Evolutionary conservation across 2,329 filamentous ascomycete species (phyloP), one percentile per base, ranked within the genome.

Genomic region (Aspergillus quadrilineatus): DNA sequence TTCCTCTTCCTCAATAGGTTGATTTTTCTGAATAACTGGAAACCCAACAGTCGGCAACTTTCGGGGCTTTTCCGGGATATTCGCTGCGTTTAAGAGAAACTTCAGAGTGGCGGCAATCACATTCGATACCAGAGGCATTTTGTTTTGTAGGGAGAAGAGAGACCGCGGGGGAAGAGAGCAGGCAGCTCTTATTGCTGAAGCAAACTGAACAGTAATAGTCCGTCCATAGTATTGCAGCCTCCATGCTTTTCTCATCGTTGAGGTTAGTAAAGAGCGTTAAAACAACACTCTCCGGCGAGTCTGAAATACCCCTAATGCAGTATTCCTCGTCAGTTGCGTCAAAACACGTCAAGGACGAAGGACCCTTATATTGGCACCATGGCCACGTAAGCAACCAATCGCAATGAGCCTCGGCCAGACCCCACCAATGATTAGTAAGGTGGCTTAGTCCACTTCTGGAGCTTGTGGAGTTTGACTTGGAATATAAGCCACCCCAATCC

Each of bases 1-100:
- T 43, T 66, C 60, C 54, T 69, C 63, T 50, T 69, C 66, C 56
- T 67, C 64, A n/a, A 61, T 49, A 10, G 50, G 56, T 14, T 41
- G 30, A 55, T 62, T 41, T 26, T 34, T 12, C 8, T 34, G 10
- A 36, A 56, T 15, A 43, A 34, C 37, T 12, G 32, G 32, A 29
- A 47, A 34, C 14, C 44, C n/a, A n/a, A 10, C 12, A 6, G 36
- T 37, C 5, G 36, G 36, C 12, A 37, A n/a, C 12, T 10, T 37
- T 37, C 36, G 36, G n/a, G 36, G 36, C 36, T 37, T 37, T 37
- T 37, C 36, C n/a, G 36, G 36, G 36, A 37, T 37, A 14, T 12
- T 37, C n/a, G 36, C 36, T 14, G 36, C 36, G 5, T 37, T 37
- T 37, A n/a, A 34, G 12, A 34, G 32, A 34, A 34, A 34, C 32